Evolutionary conservation across 345 rosid species (phyloP).

Genomic region (Laguncularia racemosa): DNA sequence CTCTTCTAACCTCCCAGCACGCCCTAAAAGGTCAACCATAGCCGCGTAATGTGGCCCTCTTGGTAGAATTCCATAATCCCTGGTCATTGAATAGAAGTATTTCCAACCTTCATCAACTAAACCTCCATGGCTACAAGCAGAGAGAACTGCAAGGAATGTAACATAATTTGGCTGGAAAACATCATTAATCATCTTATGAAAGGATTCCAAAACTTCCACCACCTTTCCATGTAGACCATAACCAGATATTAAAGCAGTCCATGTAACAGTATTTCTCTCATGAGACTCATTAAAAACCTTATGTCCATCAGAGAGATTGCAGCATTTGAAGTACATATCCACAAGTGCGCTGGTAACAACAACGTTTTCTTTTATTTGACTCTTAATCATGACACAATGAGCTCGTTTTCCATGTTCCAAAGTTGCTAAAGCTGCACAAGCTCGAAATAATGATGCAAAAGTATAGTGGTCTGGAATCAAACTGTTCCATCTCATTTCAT

Average conservation of each 20-base stretch:
- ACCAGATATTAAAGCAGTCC: slow-evolving; percentile 71
- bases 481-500: slow-evolving; percentile 39
- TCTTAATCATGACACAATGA: slow-evolving; percentile 50
- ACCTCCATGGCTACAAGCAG: slow-evolving; percentile 76
- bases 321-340: slow-evolving; percentile 76
- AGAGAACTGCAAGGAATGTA: slow-evolving; percentile 59
- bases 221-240: slow-evolving; percentile 64
- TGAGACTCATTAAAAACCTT: slow-evolving; percentile 31
- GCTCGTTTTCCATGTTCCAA: slow-evolving; percentile 53
- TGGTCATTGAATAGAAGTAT: slow-evolving; percentile 44
- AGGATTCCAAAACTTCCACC: slow-evolving; percentile 49
- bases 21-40: slow-evolving; percentile 62
- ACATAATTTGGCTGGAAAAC: slow-evolving; percentile 54
- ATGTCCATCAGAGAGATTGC: slow-evolving; percentile 42
- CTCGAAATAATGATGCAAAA: slow-evolving; percentile 68
- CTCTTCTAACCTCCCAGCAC: slow-evolving; percentile 59
- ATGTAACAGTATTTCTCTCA: slow-evolving; percentile 44
- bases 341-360: slow-evolving; percentile 56
- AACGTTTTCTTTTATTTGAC: slow-evolving; percentile 34
- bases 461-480: slow-evolving; percentile 52
- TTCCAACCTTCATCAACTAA: slow-evolving; percentile 47
- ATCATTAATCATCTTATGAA: slow-evolving; percentile 48
- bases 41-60: slow-evolving; percentile 60
- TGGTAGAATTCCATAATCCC: slow-evolving; percentile 50
- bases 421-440: slow-evolving; percentile 50